Percentiles rank a stretch among this genome's conserved stretches.
phyloP scores from a whole-genome alignment of 305 asterid genomes.

The Fraxinus sp. region DNA sequence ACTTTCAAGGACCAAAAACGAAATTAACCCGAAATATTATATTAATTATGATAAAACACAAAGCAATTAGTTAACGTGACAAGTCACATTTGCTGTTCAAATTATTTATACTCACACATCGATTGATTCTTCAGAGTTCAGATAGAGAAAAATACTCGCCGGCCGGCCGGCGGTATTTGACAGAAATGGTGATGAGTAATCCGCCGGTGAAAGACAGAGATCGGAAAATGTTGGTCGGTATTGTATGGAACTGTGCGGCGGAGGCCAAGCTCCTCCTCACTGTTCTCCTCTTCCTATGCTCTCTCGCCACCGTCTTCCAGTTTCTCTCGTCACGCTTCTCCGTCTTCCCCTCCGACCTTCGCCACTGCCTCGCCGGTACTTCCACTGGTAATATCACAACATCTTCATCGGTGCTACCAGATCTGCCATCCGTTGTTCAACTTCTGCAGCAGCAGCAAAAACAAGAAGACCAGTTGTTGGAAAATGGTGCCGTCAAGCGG shows the following conservation, averaged over 20 bases:
- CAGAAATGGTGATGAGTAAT: constrained; percentile 25
- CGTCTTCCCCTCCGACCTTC: constrained; percentile 59
- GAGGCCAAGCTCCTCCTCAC: constrained; percentile 62
- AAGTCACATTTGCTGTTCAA: too few species aligned
- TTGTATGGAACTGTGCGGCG: constrained; percentile 66
- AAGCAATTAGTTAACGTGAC: background rate
- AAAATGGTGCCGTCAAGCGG: constrained; percentile 45
- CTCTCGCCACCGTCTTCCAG: constrained; percentile 57
- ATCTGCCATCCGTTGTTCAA: background rate
- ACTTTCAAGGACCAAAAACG: background rate
- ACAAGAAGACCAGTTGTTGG: constrained; percentile 20
- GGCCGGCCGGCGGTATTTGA: background rate
- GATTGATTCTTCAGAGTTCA: background rate
- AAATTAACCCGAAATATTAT: background rate
- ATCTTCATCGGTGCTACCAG: background rate
- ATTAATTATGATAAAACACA: background rate
- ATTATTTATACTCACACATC: background rate
- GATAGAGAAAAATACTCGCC: background rate
- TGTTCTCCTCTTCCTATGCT: constrained; percentile 53
- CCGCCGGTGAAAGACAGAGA: constrained; percentile 32
- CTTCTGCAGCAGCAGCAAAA: background rate
- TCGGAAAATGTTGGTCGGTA: constrained; percentile 58
- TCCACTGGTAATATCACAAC: constrained; percentile 19
- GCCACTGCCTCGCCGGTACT: constrained; percentile 38
- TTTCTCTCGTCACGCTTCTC: constrained; percentile 53